Evolutionary conservation across 2,329 filamentous ascomycete species (phyloP), one percentile per base, ranked within the genome.

Genomic region (Colletotrichum somersetense): DNA sequence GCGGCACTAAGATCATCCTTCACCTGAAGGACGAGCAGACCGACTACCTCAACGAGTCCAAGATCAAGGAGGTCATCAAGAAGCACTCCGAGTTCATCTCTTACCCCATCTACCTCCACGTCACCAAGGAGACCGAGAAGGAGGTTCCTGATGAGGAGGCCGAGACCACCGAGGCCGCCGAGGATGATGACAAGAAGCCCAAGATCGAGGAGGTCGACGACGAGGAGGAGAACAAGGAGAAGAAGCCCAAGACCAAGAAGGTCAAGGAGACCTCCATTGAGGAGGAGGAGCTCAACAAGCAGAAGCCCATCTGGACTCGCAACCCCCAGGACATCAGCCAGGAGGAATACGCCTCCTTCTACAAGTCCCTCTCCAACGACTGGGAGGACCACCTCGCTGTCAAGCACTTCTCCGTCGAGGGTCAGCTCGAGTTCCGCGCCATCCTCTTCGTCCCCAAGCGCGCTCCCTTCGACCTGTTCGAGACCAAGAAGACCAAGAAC

Each of bases 71-170:
- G 90, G 96, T 99, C 77, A 95, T 99, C 90, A 98, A 98, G 95
- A 99, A 99, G 94, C 96, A 99, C 93, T 98, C 96, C 83, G 96
- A 99, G 89, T 99, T 99, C 91, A 99, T 99, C 89, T 98, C 96
- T 63, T 99, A 99, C 91, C 96, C 96, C 82, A 99, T 99, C 92
- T 99, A 98, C 91, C 96, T 99, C 78, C 96, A 99, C 89, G 95
- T 99, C 82, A 87, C 93, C 85, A 99, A 99, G 93, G 96, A 99
- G 93, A 95, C 92, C 77, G 96, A 99, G 93, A 98, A 90, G 81
- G 96, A 99, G 89, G 95, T 98, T 75, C 96, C 96, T 76, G 96
- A 98, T 83, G 96, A 98, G 89, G 95, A 97, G 64, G 93, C 91
- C 58, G 94, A 95, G 83, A 91, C 89, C 76, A 91, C 90, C 76